Conservation (phyloP, 805 yeast species). For the Metschnikowia orientalis region DNA sequence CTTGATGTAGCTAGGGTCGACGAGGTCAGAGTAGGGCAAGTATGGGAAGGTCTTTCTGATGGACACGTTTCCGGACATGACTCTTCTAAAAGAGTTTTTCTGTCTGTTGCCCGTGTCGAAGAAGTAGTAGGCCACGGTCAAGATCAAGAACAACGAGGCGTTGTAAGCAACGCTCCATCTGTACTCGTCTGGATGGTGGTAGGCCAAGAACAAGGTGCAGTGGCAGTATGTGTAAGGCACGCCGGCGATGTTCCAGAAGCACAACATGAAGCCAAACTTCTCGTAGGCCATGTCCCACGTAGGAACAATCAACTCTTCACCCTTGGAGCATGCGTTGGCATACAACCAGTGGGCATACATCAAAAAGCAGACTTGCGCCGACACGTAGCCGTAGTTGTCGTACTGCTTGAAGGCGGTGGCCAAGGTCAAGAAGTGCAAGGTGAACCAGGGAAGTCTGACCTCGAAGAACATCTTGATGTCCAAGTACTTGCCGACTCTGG, state of each 20-base stretch:
- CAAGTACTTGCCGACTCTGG: conserved; percentile 79
- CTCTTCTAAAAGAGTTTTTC: conserved; percentile 85
- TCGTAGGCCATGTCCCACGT: conserved; percentile 99
- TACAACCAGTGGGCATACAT: conserved; percentile 88
- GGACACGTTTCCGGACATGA: conserved; percentile 70
- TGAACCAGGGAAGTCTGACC: conserved; percentile 96
- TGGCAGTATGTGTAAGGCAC: conserved; percentile 98
- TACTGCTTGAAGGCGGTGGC: conserved; percentile 75
- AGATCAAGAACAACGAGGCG: conserved; percentile 47
- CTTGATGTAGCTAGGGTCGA: conserved; percentile 78
- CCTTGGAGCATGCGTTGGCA: conserved; percentile 96
- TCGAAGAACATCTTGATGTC: conserved; percentile 97
- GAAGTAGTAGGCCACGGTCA: conserved; percentile 77
- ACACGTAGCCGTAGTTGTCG: conserved; percentile 73
- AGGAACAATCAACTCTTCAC: conserved; percentile 95
- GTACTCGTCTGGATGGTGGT: conserved; percentile 83
- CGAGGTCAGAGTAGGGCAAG: conserved; percentile 77
- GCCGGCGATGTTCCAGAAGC: conserved; percentile 99
- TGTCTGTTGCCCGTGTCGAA: conserved; percentile 95
- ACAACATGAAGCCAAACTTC: conserved; percentile 97
- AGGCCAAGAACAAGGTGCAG: conserved; percentile 76
- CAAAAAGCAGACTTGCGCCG: conserved; percentile 71
- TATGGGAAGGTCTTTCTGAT: conserved; percentile 90
- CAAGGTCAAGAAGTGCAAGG: conserved; percentile 69
- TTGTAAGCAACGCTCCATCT: conserved; percentile 63